These are phyloP conservation scores for Penicillium crystallinum DNA, from an alignment of 495 filamentous ascomycete genomes.

Conservation along the genomic window DNA sequence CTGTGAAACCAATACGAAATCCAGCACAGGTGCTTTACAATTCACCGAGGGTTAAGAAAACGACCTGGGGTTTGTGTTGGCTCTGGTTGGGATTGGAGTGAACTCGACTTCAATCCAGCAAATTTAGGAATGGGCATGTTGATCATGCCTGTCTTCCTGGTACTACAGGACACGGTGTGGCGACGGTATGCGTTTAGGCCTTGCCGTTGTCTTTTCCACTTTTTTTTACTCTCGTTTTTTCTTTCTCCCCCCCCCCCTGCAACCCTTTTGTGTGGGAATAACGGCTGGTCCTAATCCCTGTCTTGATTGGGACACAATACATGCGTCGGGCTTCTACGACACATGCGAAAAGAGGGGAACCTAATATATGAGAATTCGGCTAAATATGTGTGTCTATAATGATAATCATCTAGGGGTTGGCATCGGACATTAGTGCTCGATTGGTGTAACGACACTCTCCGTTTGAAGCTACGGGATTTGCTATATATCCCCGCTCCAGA, in stretches of 20 bases:
- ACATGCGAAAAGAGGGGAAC: constrained; percentile 1
- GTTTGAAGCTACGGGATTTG: not conserved
- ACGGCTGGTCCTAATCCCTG: constrained; percentile 11
- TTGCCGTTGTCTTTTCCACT: not conserved
- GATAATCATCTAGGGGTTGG: not conserved
- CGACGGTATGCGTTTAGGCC: constrained; percentile 2
- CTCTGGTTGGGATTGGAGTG: not conserved
- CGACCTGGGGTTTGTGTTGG: not conserved
- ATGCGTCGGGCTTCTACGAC: constrained; percentile 22
- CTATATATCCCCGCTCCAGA: not conserved
- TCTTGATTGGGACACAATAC: constrained; percentile 17
- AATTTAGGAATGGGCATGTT: not conserved
- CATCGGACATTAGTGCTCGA: not conserved
- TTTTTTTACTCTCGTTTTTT: not conserved
- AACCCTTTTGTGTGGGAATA: not conserved
- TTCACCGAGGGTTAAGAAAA: not conserved
- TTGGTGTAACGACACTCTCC: not conserved
- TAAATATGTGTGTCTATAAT: not conserved
- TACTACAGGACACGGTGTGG: not conserved
- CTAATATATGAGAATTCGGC: not conserved
- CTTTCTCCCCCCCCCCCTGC: not conserved
- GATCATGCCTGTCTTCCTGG: not conserved
- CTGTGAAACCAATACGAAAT: not conserved
- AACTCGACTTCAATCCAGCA: not conserved
- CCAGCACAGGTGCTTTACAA: not conserved